A percentile compares a stretch with the other conserved stretches of the same genome.
phyloP scores from a whole-genome alignment of 768 basidiomycete genomes.

The Agaricus subrufescens region DNA sequence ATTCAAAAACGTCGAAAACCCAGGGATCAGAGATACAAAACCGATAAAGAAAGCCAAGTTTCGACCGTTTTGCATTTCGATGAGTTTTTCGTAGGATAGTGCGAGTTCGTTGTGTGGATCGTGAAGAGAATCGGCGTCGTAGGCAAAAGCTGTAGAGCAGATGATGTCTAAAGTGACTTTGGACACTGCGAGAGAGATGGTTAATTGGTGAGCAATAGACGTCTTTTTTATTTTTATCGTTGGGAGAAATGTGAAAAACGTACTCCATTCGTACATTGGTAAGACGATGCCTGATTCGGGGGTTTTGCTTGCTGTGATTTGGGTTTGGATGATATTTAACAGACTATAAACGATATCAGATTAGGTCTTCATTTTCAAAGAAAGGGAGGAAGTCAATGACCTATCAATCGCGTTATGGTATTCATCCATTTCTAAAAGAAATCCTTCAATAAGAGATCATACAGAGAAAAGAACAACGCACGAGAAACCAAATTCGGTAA shows the following conservation, averaged over 20 bases:
- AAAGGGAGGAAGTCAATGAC: constrained; percentile 18
- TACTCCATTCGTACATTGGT: constrained; percentile 42
- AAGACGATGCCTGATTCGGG: constrained; percentile 21
- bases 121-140: constrained; percentile 38
- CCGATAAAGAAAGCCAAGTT: neutral
- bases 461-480: neutral
- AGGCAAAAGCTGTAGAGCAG: constrained; percentile 46
- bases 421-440: constrained; percentile 40
- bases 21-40: constrained; percentile 16
- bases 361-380: no score
- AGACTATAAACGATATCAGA: constrained; percentile 14
- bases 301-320: constrained; percentile 22
- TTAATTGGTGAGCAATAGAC: neutral
- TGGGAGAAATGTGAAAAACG: constrained; percentile 14
- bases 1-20: constrained; percentile 7
- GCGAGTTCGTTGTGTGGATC: constrained; percentile 44
- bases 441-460: neutral
- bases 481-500: constrained; percentile 22
- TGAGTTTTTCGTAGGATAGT: constrained; percentile 38
- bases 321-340: constrained; percentile 28
- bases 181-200: constrained; percentile 28
- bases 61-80: constrained; percentile 34
- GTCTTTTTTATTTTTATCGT: neutral
- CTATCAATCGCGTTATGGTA: constrained; percentile 43
- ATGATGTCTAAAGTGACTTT: constrained; percentile 52